Evolutionary conservation across 1,284 basidiomycete species (phyloP), one percentile per base, ranked within the genome.

Genomic region (Ceratobasidium sp.): DNA sequence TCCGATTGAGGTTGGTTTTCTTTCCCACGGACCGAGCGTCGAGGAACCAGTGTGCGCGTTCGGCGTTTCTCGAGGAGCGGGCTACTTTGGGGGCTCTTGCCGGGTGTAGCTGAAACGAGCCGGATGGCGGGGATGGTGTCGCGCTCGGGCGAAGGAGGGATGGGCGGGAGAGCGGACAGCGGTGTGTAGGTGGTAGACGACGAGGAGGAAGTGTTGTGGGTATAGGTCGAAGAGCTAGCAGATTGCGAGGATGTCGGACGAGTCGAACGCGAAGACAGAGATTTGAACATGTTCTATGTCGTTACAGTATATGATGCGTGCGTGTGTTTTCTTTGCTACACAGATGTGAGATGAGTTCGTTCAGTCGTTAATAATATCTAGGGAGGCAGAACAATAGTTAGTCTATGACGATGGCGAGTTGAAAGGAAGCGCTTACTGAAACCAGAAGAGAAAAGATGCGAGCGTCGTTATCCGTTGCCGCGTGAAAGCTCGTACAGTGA

Each of bases 271-370:
- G 73, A 75, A 23, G 71, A 74, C 59, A 75, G 73, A 61, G 73
- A 75, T 64, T 75, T 75, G 73, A 75, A 65, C 73, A 75, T 75
- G 48, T 38, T 75, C 73, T 75, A 75, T 75, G 73, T 75, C 73
- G 73, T 75, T 75, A 75, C 73, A 75, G 61, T 73, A n/a, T 64
- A n/a, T 26, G 59, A 75, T 75, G 73, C 73, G 59, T 65, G 73
- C 62, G 73, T 65, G 61, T 62, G 46, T n/a, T n/a, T 71, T 56
- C 38, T 54, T 42, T 48, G 73, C 48, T 75, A 75, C 73, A 75
- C 73, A 64, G 61, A 75, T n/a, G n/a, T 75, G 44, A 26, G 61
- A 62, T 75, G 61, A 54, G 66, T n/a, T 65, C 62, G 54, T 75
- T 75, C 73, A 75, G 44, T 75, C 73, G 73, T 75, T 75, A 65